Evolutionary conservation across 2,329 filamentous ascomycete species (phyloP).

Genomic region (Aspergillus aculeatinus): DNA sequence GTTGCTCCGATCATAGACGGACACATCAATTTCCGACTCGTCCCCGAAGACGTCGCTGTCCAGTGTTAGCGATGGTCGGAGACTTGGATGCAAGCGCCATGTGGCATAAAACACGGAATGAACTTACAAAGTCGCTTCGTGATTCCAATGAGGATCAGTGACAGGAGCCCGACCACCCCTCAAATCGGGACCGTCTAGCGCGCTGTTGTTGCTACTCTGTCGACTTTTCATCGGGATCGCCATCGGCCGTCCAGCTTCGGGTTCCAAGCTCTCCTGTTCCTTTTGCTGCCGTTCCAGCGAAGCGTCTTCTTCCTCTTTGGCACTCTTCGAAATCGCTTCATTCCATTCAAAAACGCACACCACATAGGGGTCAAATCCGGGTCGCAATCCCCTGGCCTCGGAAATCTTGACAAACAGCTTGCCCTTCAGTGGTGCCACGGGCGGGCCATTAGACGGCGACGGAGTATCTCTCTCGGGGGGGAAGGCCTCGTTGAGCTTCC

Average conservation of each 20-base stretch:
- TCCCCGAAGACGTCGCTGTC: conserved; percentile 86
- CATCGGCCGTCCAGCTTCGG: conserved; percentile 81
- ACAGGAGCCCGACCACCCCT: conserved; percentile 59
- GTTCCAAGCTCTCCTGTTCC: conserved; percentile 65
- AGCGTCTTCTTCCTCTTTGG: conserved; percentile 61
- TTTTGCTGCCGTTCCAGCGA: conserved; percentile 61
- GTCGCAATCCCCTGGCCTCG: conserved; percentile 78
- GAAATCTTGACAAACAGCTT: conserved; percentile 87
- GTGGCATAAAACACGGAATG: not conserved
- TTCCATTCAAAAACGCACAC: conserved; percentile 96
- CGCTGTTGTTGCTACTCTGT: conserved; percentile 92
- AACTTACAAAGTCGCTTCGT: conserved; percentile 89
- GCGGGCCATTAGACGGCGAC: conserved; percentile 50
- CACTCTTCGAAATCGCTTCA: conserved; percentile 89
- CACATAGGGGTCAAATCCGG: conserved; percentile 86
- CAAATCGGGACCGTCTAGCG: conserved; percentile 63
- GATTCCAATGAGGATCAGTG: conserved; percentile 91
- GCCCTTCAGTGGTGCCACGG: conserved; percentile 73
- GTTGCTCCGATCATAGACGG: conserved; percentile 82
- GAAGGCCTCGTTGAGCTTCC: conserved; percentile 39
- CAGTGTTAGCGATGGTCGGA: not conserved
- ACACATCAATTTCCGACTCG: conserved; percentile 86
- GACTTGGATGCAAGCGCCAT: not conserved
- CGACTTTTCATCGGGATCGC: conserved; percentile 96
- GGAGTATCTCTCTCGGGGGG: conserved; percentile 27